Base-by-base conservation (phyloP, 768 basidiomycete species). In the Clitopilus hobsonii region DNA sequence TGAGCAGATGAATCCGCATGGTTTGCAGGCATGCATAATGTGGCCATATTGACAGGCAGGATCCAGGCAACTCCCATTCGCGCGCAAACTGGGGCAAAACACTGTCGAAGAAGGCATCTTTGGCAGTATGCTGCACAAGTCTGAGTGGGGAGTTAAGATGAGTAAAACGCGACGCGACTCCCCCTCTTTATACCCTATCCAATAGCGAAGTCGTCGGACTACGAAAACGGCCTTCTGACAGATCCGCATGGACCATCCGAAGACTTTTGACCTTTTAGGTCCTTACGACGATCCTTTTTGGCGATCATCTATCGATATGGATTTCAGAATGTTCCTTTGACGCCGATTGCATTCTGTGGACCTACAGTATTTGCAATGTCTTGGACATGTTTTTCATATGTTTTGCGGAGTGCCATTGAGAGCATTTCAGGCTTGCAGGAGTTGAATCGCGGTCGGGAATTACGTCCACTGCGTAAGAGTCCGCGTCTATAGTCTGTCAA, bases 71-170 rank as follows among this genome's bases (percentile, higher is more conserved):
- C 67, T 63, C 14, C 76, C 76, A 1, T 56, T 51, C 0, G 66
- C 53, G 13, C 76, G 65, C 16, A 78, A 56, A 18, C 66, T 63
- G 2, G 72, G 71, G 55, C 78, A 80, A 38, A 72, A 70, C 29
- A 26, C 54, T 38, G 48, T 47, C 41, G 57, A 45, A 45, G 41
- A 45, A 2, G 41, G 41, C 41, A 45, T 45, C 57, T 23, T 29
- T 36, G 48, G 25, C 36, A 36, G 51, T 30, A 26, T 38, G 30
- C 38, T 38, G 51, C n/a, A 30, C 16, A 30, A 18, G 26, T 51
- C 27, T 32, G 22, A 41, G 48, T 23, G 47, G 24, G 14, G 38
- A 53, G 24, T 57, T 25, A 20, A 6, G 32, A 51, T 22, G 49
- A 51, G 11, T 18, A 49, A 22, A 25, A 20, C 20, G n/a, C n/a